Base-by-base conservation (phyloP, 2,329 filamentous ascomycete species). In the Penicillium nordicum region DNA sequence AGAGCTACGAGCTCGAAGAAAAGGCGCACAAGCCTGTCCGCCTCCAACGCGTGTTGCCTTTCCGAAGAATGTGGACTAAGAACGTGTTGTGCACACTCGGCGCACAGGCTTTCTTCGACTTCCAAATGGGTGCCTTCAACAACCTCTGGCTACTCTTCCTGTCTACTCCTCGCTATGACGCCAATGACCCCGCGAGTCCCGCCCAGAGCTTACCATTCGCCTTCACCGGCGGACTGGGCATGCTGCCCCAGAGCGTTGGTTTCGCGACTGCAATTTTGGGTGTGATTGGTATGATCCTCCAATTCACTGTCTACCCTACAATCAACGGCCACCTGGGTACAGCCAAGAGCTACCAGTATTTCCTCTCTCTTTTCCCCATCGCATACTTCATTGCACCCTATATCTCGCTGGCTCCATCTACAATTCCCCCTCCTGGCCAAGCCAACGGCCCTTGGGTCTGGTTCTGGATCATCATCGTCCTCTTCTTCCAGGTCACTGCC, bases 111-210 rank as follows among this genome's bases (percentile, higher is more conserved):
- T 84, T 90, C 60, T 87, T 89, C 70, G 86, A 89, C 68, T 88
- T 90, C 66, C 88, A 90, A 72, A 81, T 91, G 72, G 75, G 74
- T 59, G 88, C 88, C 29, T 92, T 91, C 76, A 87, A 89, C 69
- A 86, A 87, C 18, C 81, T 92, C 23, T 91, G 88, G 86, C 86
- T 88, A 48, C 82, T 90, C 45, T 92, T 92, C 74, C 81, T 92
- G 43, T 90, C 88, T 1, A 89, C 88, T 0, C 86, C 88, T 0
- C 86, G 87, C 8, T 84, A 74, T 53, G 72, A 75, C 41, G 38
- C 67, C 14, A 66, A 69, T 43, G 71, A 75, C 74, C 73, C 77
- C 11, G 63, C 68, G 14, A 68, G 69, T 21, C 69, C 78, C 60
- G 74, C 80, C 52, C 75, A 65, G 58, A 72, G 49, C 57, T 75